Conservation (phyloP, 2,329 filamentous ascomycete genomes). For the Cordyceps cateniannulata region DNA sequence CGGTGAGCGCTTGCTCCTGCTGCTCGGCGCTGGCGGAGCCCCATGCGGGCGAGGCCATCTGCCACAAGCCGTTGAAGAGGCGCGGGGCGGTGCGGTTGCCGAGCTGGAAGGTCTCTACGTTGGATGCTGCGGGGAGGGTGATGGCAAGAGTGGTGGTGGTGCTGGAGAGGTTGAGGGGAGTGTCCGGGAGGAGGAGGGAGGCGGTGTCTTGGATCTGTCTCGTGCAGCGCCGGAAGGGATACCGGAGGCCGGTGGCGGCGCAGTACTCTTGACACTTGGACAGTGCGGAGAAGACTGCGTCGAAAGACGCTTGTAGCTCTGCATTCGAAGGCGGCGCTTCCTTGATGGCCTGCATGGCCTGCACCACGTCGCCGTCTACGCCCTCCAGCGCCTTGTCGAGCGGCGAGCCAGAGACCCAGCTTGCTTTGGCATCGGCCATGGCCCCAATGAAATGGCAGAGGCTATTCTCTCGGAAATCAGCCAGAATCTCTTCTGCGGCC, state of each 20-base stretch:
- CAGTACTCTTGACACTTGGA: slow-evolving; percentile 18
- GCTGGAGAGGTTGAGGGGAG: not conserved
- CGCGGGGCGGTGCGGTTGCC: slow-evolving; percentile 19
- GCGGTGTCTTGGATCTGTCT: slow-evolving; percentile 26
- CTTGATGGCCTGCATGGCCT: slow-evolving; percentile 31
- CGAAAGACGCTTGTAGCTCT: slow-evolving; percentile 15
- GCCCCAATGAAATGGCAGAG: not conserved
- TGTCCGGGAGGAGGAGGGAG: slow-evolving; percentile 20
- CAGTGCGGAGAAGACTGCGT: slow-evolving; percentile 18
- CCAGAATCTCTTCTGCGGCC: too few species aligned
- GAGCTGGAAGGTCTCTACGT: slow-evolving; percentile 20
- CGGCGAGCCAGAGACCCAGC: slow-evolving; percentile 8
- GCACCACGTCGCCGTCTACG: slow-evolving; percentile 30
- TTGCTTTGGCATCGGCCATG: not conserved
- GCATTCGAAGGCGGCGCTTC: slow-evolving; percentile 21
- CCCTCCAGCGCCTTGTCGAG: slow-evolving; percentile 17
- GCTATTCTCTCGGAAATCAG: not conserved
- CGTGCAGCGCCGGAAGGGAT: slow-evolving; percentile 20
- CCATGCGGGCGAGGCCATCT: slow-evolving; percentile 26
- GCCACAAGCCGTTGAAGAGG: slow-evolving; percentile 27
- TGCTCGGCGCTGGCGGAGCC: slow-evolving; percentile 17
- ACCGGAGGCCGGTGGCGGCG: not conserved
- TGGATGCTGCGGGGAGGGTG: not conserved
- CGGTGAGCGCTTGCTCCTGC: slow-evolving; percentile 16
- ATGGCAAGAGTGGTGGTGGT: not conserved